Percentiles rank a stretch among this genome's conserved stretches.
These are phyloP conservation scores for Aspergillus niger DNA, from an alignment of 2,329 filamentous ascomycete species.

Conservation along the genomic window DNA sequence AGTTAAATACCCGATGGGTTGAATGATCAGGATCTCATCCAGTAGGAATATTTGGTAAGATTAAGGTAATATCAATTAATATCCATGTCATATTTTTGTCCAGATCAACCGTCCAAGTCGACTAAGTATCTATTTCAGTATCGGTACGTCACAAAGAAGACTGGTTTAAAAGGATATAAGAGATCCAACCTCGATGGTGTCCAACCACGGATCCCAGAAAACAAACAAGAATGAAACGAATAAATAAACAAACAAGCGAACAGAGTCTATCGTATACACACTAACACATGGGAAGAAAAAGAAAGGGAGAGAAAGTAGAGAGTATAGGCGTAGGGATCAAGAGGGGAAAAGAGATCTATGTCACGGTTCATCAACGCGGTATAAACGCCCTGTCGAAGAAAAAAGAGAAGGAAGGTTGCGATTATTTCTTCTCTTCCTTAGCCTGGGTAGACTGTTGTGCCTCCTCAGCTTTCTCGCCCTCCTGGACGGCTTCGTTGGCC, in stretches of 20 bases:
- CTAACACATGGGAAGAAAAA: constrained; percentile 17
- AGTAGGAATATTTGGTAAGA: no score
- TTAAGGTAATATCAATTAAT: not conserved
- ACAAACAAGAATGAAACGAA: not conserved
- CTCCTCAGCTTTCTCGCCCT: constrained; percentile 41
- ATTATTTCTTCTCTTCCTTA: constrained; percentile 32
- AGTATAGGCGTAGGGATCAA: constrained; percentile 14
- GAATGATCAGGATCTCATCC: no score
- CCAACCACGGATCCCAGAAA: not conserved
- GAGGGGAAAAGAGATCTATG: constrained; percentile 9
- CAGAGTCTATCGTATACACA: constrained; percentile 26
- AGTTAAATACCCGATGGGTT: no score
- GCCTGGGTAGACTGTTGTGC: constrained; percentile 13
- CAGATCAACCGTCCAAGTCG: constrained; percentile 3
- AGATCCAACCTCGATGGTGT: not conserved
- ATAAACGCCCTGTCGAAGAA: constrained; percentile 9
- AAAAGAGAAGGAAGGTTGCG: not conserved
- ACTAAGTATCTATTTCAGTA: not conserved
- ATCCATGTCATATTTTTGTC: not conserved
- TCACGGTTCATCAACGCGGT: constrained; percentile 2
- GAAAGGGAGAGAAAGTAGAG: constrained; percentile 19
- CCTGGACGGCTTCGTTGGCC: constrained; percentile 45
- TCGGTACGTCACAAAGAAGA: constrained; percentile 3
- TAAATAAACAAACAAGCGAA: not conserved
- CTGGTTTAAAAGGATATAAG: not conserved